phyloP scores from a whole-genome alignment of 208 protist genomes.

The Trypanosomatidae sp. region DNA sequence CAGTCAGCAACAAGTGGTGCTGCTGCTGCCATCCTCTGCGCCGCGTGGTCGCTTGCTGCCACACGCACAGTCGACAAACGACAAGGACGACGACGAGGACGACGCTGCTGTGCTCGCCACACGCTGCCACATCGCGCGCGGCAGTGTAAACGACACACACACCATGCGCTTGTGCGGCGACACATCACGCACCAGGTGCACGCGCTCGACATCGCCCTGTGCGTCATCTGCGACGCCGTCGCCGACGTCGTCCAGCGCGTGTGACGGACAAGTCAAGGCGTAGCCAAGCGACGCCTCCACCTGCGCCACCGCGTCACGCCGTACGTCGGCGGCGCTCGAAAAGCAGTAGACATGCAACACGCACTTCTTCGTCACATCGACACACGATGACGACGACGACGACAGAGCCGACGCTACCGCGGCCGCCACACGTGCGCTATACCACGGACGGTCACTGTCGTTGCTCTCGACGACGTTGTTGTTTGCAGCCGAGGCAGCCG shows the following conservation, averaged over 20 bases:
- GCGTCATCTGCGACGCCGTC: constrained; percentile 26
- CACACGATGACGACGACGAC: no score
- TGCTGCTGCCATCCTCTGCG: no score
- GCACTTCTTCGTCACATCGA: constrained; percentile 7
- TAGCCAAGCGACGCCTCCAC: constrained; percentile 45
- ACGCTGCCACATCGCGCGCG: constrained; percentile 36
- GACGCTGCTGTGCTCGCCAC: neutral
- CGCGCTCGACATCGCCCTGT: constrained; percentile 22
- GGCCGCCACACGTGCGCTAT: no score
- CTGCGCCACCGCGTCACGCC: constrained; percentile 50
- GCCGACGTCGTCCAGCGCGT: no score
- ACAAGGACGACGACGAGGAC: neutral
- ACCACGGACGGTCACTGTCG: no score
- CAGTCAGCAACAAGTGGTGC: no score
- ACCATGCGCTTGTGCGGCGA: constrained; percentile 93
- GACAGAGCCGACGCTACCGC: no score
- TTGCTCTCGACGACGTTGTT: no score
- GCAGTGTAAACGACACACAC: constrained; percentile 89
- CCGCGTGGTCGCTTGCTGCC: no score
- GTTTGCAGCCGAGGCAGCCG: no score
- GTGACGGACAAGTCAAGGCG: no score
- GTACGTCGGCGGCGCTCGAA: constrained; percentile 45
- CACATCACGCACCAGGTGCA: constrained; percentile 90
- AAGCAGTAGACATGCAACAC: constrained; percentile 87
- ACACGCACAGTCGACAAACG: no score